Conservation (phyloP, 495 filamentous ascomycete genomes). For the Hamigera avellanea region DNA sequence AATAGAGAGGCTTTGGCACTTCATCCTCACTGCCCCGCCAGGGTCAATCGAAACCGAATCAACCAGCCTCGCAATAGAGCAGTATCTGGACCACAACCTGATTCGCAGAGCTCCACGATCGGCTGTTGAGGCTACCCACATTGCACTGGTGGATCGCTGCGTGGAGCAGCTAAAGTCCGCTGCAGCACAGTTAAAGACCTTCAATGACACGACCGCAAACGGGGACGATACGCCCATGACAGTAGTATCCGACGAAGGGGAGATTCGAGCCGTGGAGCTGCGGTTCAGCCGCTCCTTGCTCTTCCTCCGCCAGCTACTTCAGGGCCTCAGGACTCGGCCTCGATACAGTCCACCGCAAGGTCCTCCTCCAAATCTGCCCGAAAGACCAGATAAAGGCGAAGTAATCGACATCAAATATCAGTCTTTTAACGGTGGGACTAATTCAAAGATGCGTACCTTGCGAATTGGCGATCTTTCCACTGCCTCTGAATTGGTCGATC, state of each 20-base stretch:
- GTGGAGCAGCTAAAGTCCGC: constrained; percentile 60
- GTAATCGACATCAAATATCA: constrained; percentile 61
- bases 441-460: constrained; percentile 44
- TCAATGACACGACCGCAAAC: constrained; percentile 24
- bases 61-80: constrained; percentile 56
- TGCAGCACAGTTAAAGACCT: constrained; percentile 46
- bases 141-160: constrained; percentile 66
- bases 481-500: constrained; percentile 50
- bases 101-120: constrained; percentile 29
- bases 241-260: constrained; percentile 28
- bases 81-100: constrained; percentile 53
- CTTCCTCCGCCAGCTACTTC: constrained; percentile 45
- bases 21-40: constrained; percentile 61
- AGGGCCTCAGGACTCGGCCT: constrained; percentile 40
- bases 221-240: constrained; percentile 38
- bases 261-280: constrained; percentile 40
- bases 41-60: constrained; percentile 57
- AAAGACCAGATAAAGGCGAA: constrained; percentile 41
- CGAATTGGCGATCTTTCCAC: constrained; percentile 61
- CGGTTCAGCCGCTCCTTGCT: constrained; percentile 54
- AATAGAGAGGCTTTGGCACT: constrained; percentile 71
- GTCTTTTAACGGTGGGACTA: constrained; percentile 47
- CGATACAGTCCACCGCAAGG: constrained; percentile 38
- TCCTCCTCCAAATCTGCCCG: constrained; percentile 25
- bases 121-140: constrained; percentile 57